phyloP scores from a whole-genome alignment of 108 stramenopile genomes.

The Conticribra guillardii region DNA sequence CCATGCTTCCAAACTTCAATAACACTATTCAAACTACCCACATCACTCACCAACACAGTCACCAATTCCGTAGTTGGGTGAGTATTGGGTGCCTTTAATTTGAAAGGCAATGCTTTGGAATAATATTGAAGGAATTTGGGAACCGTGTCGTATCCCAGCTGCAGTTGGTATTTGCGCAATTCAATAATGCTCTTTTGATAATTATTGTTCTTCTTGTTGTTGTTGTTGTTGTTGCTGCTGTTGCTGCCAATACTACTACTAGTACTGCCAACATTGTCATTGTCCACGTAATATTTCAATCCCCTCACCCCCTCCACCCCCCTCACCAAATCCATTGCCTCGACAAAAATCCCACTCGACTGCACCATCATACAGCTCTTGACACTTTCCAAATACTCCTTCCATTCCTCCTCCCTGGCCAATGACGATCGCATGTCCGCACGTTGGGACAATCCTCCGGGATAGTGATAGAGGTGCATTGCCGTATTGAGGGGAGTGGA shows the following conservation, averaged over 20 bases:
- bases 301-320: constrained; percentile 44
- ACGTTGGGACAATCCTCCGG: constrained; percentile 56
- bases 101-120: constrained; percentile 65
- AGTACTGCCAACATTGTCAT: background rate
- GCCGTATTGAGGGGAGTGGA: constrained; percentile 56
- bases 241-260: no score
- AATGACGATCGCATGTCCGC: constrained; percentile 27
- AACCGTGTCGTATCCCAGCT: constrained; percentile 75
- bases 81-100: constrained; percentile 54
- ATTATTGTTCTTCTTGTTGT: no score
- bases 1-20: constrained; percentile 83
- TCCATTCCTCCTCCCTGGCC: constrained; percentile 46
- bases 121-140: constrained; percentile 66
- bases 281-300: constrained; percentile 25
- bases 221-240: no score
- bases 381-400: constrained; percentile 31
- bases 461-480: constrained; percentile 67
- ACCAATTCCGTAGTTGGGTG: constrained; percentile 65
- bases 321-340: constrained; percentile 47
- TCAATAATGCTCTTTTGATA: constrained; percentile 53
- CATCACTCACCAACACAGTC: constrained; percentile 63
- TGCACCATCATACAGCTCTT: constrained; percentile 49
- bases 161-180: constrained; percentile 68
- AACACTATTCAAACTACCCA: constrained; percentile 70
- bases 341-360: constrained; percentile 57